Percentiles rank a stretch among this genome's conserved stretches.
phyloP scores from a whole-genome alignment of 2,329 filamentous ascomycete genomes.

The Laburnicola sp. region DNA sequence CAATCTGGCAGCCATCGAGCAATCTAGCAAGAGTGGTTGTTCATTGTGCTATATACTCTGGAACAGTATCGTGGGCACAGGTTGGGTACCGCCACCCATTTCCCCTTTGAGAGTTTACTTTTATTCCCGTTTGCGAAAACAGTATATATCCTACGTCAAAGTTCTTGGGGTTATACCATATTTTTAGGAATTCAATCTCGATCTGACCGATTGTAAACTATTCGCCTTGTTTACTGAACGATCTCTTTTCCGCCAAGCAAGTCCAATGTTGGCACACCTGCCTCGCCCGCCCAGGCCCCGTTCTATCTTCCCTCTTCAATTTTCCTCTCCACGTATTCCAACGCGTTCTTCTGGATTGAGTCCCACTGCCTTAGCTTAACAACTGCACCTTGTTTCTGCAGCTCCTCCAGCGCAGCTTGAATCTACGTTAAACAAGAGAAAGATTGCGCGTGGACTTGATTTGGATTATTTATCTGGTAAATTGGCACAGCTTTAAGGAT shows the following conservation, averaged over 20 bases:
- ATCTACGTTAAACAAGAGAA: slow-evolving; percentile 9
- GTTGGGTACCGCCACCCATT: too few species aligned
- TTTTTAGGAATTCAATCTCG: too few species aligned
- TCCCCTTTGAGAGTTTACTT: too few species aligned
- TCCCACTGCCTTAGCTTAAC: neutral
- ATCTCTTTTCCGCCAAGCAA: slow-evolving; percentile 1
- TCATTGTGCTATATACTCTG: too few species aligned
- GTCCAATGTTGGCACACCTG: slow-evolving; percentile 10
- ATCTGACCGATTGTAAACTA: too few species aligned
- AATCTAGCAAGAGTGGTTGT: too few species aligned
- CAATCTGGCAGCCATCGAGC: too few species aligned
- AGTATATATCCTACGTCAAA: too few species aligned
- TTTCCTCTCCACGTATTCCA: slow-evolving; percentile 5
- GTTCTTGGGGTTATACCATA: too few species aligned
- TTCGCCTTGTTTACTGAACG: too few species aligned
- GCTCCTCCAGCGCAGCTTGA: neutral
- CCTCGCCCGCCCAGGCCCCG: neutral
- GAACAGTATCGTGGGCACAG: too few species aligned
- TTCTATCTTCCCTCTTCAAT: slow-evolving; percentile 3
- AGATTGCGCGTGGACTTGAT: neutral
- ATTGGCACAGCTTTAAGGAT: slow-evolving; percentile 7
- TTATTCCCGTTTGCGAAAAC: too few species aligned
- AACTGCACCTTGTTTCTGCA: neutral
- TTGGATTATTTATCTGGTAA: slow-evolving; percentile 6
- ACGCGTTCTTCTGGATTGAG: neutral